Base-by-base conservation (phyloP, 2,329 filamentous ascomycete genomes). In the Aspergillus amoenus region DNA sequence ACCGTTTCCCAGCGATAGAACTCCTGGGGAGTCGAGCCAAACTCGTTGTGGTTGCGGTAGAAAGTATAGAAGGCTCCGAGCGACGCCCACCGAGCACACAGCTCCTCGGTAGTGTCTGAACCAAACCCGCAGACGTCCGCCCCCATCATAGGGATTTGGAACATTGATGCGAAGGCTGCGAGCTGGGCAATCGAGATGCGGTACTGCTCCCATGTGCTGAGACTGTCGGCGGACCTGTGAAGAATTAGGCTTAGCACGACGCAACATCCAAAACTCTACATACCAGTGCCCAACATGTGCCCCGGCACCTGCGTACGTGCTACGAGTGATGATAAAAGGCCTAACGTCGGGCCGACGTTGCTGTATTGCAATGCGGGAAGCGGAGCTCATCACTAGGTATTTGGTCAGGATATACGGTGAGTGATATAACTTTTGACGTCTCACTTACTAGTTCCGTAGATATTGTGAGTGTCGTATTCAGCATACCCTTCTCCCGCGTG, bases 91-190 rank as follows among this genome's bases (percentile, higher is more conserved):
- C 89, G 85, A 3, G 88, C 84, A 69, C 89, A 92, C 5, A 92
- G 81, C 45, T 83, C 77, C 68, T 89, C 85, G 11, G 82, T 88
- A 0, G 87, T 86, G 64, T 88, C 82, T 13, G 78, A 81, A 11
- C 79, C 87, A 66, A 89, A 95, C 0, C 91, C 91, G 66, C 91
- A 95, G 0, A 92, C 87, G 63, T 95, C 91, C 3, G 84, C 80
- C 12, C 88, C 88, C 0, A 79, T 84, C 81, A 90, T 86, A 9
- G 87, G 86, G 1, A 90, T 70, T 63, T 89, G 87, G 73, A 86
- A 90, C 57, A 90, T 79, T 5, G 85, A 78, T 0, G 83, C 79
- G 51, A 89, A 89, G 2, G 81, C 79, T 30, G 88, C 70, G 73
- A 87, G 82, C 65, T 81, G 78, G 2, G 81, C 73, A 58, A 89